Conservation (phyloP, 805 yeast species). For the Suhomyces prunicola region DNA sequence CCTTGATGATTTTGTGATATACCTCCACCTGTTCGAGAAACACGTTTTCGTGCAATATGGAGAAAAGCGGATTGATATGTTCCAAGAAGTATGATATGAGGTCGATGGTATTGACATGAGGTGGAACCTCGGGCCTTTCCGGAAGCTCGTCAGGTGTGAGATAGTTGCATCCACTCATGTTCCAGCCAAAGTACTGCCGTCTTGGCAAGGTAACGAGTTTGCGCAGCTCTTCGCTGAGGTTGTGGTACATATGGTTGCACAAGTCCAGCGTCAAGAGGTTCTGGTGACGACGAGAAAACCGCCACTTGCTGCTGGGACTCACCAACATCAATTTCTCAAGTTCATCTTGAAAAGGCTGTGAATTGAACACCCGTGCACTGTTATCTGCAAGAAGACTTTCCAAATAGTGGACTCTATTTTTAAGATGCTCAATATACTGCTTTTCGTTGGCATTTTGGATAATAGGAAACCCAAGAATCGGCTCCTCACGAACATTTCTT, state of each 20-base stretch:
- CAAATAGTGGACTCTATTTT: constrained; percentile 38
- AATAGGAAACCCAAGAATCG: constrained; percentile 19
- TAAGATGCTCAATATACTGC: constrained; percentile 33
- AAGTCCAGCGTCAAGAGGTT: constrained; percentile 39
- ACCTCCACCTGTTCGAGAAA: constrained; percentile 48
- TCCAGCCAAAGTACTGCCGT: constrained; percentile 64
- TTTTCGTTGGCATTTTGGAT: constrained; percentile 11
- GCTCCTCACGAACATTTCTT: constrained; percentile 1
- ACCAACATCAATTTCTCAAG: constrained; percentile 10
- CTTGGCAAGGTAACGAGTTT: constrained; percentile 46
- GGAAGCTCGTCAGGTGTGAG: constrained; percentile 34
- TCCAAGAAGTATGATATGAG: constrained; percentile 42
- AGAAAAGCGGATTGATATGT: constrained; percentile 51
- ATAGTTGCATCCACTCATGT: constrained; percentile 57
- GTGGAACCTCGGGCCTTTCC: constrained; percentile 22
- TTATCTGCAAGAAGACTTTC: constrained; percentile 27
- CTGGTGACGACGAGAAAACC: constrained; percentile 47
- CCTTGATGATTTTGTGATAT: constrained; percentile 13
- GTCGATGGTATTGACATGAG: constrained; percentile 8
- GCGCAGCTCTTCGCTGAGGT: constrained; percentile 32
- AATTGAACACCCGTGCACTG: constrained; percentile 11
- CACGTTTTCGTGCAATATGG: constrained; percentile 51
- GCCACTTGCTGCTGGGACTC: constrained; percentile 41
- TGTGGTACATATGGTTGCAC: constrained; percentile 29
- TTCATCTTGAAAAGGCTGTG: constrained; percentile 10